Evolutionary conservation across 345 rosid species (phyloP).

Genomic region (Eutrema japonicum): DNA sequence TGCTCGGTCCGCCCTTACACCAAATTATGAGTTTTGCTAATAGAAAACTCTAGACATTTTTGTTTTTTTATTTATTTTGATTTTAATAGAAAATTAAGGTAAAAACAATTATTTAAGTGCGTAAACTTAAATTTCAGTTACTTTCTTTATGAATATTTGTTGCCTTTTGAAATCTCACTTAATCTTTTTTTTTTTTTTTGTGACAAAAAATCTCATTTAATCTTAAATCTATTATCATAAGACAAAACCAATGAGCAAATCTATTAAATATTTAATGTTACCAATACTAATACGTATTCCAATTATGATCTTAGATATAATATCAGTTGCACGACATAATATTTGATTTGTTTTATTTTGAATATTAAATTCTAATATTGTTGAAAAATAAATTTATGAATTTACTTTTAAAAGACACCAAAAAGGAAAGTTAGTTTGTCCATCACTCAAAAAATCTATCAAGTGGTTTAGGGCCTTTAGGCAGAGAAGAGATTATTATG

Average conservation of each 20-base stretch:
- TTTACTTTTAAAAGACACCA: background rate
- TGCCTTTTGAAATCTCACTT: no score
- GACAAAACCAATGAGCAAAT: no score
- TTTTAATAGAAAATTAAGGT: background rate
- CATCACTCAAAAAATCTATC: slow-evolving; percentile 27
- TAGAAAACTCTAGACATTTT: background rate
- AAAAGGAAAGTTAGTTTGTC: slow-evolving; percentile 9
- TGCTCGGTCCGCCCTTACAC: slow-evolving; percentile 37
- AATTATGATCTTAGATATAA: no score
- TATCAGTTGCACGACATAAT: background rate
- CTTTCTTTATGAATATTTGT: no score
- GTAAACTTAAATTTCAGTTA: no score
- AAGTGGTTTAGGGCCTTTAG: slow-evolving; percentile 16
- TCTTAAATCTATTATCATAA: no score
- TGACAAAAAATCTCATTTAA: no score
- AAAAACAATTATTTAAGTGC: no score
- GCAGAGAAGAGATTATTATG: slow-evolving; percentile 15
- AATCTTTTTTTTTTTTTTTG: no score
- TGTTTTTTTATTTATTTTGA: background rate
- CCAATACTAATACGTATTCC: no score
- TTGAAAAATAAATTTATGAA: background rate
- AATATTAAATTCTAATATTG: background rate
- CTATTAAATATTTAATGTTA: no score
- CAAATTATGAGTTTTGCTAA: slow-evolving; percentile 16
- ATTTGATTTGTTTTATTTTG: background rate